phyloP scores from a whole-genome alignment of 192 early-diverging fungal genomes.

The Coemansia sp. region DNA sequence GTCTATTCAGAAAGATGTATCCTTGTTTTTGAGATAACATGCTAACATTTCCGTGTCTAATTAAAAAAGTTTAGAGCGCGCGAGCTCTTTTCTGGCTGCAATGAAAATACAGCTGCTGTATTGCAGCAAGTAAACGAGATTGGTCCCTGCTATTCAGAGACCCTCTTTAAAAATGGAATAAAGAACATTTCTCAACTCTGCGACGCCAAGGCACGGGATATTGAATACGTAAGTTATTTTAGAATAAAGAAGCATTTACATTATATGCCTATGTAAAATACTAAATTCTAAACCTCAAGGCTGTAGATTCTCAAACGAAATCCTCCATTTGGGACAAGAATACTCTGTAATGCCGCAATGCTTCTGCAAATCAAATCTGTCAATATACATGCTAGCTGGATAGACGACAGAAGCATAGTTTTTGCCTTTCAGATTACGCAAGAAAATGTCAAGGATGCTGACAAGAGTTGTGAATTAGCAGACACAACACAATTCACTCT shows the following conservation, averaged over 20 bases:
- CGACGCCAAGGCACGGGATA: constrained; percentile 38
- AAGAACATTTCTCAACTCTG: constrained; percentile 47
- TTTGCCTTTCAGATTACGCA: constrained; percentile 21
- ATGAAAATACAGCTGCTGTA: constrained; percentile 51
- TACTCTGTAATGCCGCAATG: constrained; percentile 17
- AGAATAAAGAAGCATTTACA: not conserved
- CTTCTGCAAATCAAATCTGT: constrained; percentile 9
- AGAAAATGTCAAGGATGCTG: not conserved
- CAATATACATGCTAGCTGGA: constrained; percentile 19
- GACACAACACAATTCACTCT: constrained; percentile 14
- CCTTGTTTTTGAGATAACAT: not conserved
- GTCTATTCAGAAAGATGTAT: not conserved
- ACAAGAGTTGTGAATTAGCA: not conserved
- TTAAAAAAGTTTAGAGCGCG: constrained; percentile 23
- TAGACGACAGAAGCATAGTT: constrained; percentile 25
- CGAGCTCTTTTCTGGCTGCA: constrained; percentile 46
- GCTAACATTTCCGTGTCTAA: not conserved
- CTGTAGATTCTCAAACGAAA: constrained; percentile 55
- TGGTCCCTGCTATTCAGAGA: constrained; percentile 55
- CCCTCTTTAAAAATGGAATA: constrained; percentile 53
- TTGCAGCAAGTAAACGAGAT: constrained; percentile 63
- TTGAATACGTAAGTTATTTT: constrained; percentile 49
- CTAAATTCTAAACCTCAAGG: not conserved
- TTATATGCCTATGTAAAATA: not conserved
- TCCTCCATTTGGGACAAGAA: constrained; percentile 64